Percentiles rank a stretch among this genome's conserved stretches.
phyloP scores from a whole-genome alignment of 1,139 yeast species.

The Hyphopichia fennica region DNA sequence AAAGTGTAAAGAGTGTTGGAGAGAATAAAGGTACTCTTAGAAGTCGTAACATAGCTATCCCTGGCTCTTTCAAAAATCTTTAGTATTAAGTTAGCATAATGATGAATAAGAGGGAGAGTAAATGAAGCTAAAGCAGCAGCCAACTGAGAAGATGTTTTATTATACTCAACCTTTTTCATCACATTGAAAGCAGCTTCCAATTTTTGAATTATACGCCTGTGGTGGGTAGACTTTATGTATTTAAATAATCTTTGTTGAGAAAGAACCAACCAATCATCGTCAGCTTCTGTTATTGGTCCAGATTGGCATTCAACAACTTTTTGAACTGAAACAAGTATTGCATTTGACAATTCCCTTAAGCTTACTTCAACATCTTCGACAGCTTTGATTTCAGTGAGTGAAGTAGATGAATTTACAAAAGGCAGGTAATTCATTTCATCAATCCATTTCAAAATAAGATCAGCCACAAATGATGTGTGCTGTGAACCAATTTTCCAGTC shows the following conservation, averaged over 20 bases:
- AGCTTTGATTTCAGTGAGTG: conserved; percentile 16
- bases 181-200: conserved; percentile 17
- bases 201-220: conserved; percentile 25
- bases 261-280: conserved; percentile 62
- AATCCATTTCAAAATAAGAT: conserved; percentile 43
- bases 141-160: conserved; percentile 33
- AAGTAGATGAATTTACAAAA: conserved; percentile 23
- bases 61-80: conserved; percentile 43
- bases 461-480: conserved; percentile 45
- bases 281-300: conserved; percentile 43
- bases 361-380: conserved; percentile 45
- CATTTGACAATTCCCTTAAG: conserved; percentile 55
- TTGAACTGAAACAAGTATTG: conserved; percentile 70
- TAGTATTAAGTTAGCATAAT: conserved; percentile 48
- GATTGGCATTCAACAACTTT: conserved; percentile 39
- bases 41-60: conserved; percentile 48
- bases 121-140: conserved; percentile 49
- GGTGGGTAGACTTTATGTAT: conserved; percentile 31
- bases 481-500: conserved; percentile 31
- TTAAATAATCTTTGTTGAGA: conserved; percentile 46
- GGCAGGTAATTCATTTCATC: conserved; percentile 16
- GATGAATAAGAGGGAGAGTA: conserved; percentile 56
- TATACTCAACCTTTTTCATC: conserved; percentile 31
- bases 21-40: conserved; percentile 64
- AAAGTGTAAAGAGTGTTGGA: conserved; percentile 57